Evolutionary conservation across 306 rosid genomes (phyloP).

Genomic region (Trichosanthes cucumerina): DNA sequence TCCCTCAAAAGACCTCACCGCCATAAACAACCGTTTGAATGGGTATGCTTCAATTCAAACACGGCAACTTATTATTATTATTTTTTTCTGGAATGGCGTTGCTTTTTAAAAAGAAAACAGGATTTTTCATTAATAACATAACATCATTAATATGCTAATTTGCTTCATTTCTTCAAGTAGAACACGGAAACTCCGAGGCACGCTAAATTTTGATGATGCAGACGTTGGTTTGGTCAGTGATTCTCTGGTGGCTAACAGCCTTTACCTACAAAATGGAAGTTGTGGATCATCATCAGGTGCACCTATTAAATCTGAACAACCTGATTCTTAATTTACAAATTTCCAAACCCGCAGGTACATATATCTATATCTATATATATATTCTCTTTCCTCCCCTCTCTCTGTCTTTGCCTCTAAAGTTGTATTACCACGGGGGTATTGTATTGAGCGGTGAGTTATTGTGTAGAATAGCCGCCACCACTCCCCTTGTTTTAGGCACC

Average conservation of each 20-base stretch:
- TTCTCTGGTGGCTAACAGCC: slow-evolving; percentile 90
- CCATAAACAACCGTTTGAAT: slow-evolving; percentile 89
- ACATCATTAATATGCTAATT: not conserved
- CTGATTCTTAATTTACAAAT: slow-evolving; percentile 36
- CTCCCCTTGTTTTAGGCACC: slow-evolving; percentile 20
- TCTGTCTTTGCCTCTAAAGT: not conserved
- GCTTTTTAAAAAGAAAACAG: not conserved
- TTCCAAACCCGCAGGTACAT: slow-evolving; percentile 2
- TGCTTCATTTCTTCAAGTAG: slow-evolving; percentile 24
- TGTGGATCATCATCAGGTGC: slow-evolving; percentile 68
- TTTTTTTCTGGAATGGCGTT: not conserved
- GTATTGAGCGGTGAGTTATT: slow-evolving; percentile 60
- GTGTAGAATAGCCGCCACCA: slow-evolving; percentile 65
- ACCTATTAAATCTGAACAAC: slow-evolving; percentile 73
- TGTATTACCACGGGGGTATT: slow-evolving; percentile 37
- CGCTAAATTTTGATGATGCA: slow-evolving; percentile 64
- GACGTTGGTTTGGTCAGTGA: slow-evolving; percentile 91
- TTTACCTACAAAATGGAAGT: slow-evolving; percentile 77
- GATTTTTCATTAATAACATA: not conserved
- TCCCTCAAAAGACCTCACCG: slow-evolving; percentile 93
- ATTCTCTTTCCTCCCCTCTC: not conserved
- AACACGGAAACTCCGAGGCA: slow-evolving; percentile 67
- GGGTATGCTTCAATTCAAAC: slow-evolving; percentile 33
- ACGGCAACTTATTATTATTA: too few species aligned
- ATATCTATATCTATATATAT: slow-evolving; percentile 17